Base-by-base conservation (phyloP, 495 filamentous ascomycete genomes). In the Xylaria cubensis region DNA sequence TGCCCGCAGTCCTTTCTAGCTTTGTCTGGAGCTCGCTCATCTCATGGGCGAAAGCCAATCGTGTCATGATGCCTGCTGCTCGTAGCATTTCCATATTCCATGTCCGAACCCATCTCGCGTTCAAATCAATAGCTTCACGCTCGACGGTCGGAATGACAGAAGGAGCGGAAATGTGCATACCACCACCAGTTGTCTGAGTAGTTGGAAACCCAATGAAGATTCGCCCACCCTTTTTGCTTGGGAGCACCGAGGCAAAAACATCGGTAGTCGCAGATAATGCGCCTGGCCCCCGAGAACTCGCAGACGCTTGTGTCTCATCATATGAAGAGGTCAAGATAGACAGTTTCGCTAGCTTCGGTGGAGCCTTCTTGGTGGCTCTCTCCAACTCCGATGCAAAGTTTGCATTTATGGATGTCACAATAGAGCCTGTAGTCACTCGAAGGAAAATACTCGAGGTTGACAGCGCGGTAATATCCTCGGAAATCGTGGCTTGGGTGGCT, bases 131-230 rank as follows among this genome's bases (percentile, higher is more conserved):
- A 64, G 92, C 94, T 80, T 99, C 97, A 68, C 97, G 89, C 83
- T 99, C 97, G n/a, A 98, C 97, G 0, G 97, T 99, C 3, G 97
- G 97, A 73, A 99, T 98, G 50, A 98, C 91, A 19, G 95, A 97
- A 8, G 95, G 95, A 1, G 97, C 97, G n/a, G 94, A 97, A n/a
- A 99, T 92, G 82, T 99, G 97, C 75, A 94, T 93, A 42, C 94
- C 92, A 15, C 95, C 90, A 34, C 94, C 94, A 3, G 97, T 99
- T 1, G 97, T 99, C 82, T 99, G 97, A 59, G 93, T 92, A 4
- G 97, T 99, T 32, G 96, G 95, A 79, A 98, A 98, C 1, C 97
- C 97, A 75, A 99, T 99, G 78, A 98, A 99, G 42, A 99, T 90
- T 64, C 92, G 89, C 32, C 97, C 97, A 56, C 90, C 89, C 73